Percentiles rank a stretch among this genome's conserved stretches.
Evolutionary conservation across 129 eudicot species (phyloP).

Genomic region (Escallonia rubra): DNA sequence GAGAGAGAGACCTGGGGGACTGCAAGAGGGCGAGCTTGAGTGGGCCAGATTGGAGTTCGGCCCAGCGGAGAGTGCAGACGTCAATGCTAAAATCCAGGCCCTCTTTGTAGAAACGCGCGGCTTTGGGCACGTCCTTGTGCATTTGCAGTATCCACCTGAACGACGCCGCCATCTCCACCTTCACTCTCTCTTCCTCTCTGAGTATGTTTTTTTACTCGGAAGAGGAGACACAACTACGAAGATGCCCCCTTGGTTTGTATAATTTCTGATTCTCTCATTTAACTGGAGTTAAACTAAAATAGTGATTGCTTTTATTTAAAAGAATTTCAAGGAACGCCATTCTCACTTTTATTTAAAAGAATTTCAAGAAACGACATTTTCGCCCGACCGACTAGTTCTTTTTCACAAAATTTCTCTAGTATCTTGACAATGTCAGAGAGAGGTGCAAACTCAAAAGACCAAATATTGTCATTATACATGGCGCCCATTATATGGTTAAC

Average conservation of each 20-base stretch:
- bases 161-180: slow-evolving; percentile 27
- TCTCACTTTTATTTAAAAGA: background rate
- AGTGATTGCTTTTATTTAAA: no score
- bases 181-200: slow-evolving; percentile 8
- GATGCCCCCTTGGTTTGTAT: background rate
- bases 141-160: slow-evolving; percentile 80
- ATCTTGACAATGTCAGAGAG: no score
- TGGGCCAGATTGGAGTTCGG: slow-evolving; percentile 80
- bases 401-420: no score
- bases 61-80: slow-evolving; percentile 94
- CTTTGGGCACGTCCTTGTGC: slow-evolving; percentile 94
- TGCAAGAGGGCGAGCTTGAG: slow-evolving; percentile 84
- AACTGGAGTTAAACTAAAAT: background rate
- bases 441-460: no score
- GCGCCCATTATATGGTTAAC: no score
- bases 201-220: background rate
- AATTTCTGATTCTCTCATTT: no score
- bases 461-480: no score
- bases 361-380: background rate
- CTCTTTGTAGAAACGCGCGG: slow-evolving; percentile 74
- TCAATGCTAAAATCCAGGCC: slow-evolving; percentile 76
- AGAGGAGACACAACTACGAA: background rate
- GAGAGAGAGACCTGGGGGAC: slow-evolving; percentile 46
- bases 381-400: no score
- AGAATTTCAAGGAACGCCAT: background rate